Base-by-base conservation (phyloP, 108 stramenopile species). In the Fragilaria crotonensis region DNA sequence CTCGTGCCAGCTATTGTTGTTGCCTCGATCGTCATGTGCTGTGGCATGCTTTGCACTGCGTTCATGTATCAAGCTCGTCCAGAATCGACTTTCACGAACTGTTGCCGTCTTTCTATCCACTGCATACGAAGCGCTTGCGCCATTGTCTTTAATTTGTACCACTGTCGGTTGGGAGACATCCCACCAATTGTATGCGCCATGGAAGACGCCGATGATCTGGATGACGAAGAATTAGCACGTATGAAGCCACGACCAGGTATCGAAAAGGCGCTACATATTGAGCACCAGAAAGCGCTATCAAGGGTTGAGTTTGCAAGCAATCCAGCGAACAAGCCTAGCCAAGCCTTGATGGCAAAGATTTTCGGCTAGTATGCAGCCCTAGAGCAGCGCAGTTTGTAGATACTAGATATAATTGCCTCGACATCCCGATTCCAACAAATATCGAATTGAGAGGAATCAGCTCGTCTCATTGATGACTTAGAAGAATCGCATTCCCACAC, bases 181-280 rank as follows among this genome's bases (percentile, higher is more conserved):
- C 69, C 64, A 0, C 59, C 56, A 11, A 52, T 61, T 7, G 53
- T 74, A 5, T 66, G 47, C 51, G 59, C 70, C 5, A 45, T 49
- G 11, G 70, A 65, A 14, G 68, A 60, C 14, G 63, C 57, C 32
- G 72, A 64, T 23, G 72, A 70, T 29, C 55, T 65, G 27, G 70
- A 63, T 5, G 73, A 71, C 36, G 65, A 75, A n/a, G 73, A 75
- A 20, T 59, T 70, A 36, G 65, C 66, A 47, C 60, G 64, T 33
- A 75, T 71, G 69, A 75, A 62, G 21, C 62, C 62, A 32, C 52
- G 73, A 33, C 65, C 73, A 3, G 73, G 73, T 5, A 66, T 75
- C 48, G 73, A 67, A 25, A 33, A 66, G 18, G 73, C 73, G 4
- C 58, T 75, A 49, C 66, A 75, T 62, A 54, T 60, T 20, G 73